Evolutionary conservation across 257 asterid genomes (phyloP), one percentile per base, ranked within the genome.

Genomic region (Mitragyna speciosa): DNA sequence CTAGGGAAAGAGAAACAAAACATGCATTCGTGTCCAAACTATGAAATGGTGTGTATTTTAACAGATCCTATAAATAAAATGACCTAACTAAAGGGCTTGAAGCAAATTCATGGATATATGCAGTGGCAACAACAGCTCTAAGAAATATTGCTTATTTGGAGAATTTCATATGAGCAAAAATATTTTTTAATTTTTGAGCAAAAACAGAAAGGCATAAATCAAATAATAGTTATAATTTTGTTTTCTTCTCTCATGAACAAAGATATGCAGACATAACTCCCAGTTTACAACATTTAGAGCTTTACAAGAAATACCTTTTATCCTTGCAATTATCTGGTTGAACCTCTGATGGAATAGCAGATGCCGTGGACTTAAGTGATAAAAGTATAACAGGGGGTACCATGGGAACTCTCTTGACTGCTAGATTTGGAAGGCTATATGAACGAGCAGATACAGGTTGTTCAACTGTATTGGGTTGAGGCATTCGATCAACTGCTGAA

Each of bases 391-490:
- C 81, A 24, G 91, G 84, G 39, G 97, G 97, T 61, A 86, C 89
- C 84, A 82, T 78, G 47, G 92, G 39, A 82, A 72, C 85, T 11
- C 91, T 81, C 87, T 88, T 93, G 83, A 83, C 89, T 77, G 84
- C 87, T 54, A 88, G 72, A 78, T 81, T 83, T 70, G 91, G 94
- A 75, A 92, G 87, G 20, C 86, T 86, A 71, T 81, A 72, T 51
- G 89, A 77, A 79, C 93, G 96, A 75, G 97, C 95, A 43, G 97
- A 93, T n/a, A 82, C 82, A 81, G 96, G 96, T 43, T 93, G 97
- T 75, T 95, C 98, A 10, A 14, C 12, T 49, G 72, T 56, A 78
- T 81, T 83, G 65, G 20, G 26, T 61, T 73, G 83, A 58, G 91
- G 77, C 51, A 94, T 72, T 83, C 92, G 86, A 72, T 87, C 86